Percentiles rank a stretch among this genome's conserved stretches.
phyloP scores from a whole-genome alignment of 176 grass and related monocot genomes.

The Aechmea fasciata region DNA sequence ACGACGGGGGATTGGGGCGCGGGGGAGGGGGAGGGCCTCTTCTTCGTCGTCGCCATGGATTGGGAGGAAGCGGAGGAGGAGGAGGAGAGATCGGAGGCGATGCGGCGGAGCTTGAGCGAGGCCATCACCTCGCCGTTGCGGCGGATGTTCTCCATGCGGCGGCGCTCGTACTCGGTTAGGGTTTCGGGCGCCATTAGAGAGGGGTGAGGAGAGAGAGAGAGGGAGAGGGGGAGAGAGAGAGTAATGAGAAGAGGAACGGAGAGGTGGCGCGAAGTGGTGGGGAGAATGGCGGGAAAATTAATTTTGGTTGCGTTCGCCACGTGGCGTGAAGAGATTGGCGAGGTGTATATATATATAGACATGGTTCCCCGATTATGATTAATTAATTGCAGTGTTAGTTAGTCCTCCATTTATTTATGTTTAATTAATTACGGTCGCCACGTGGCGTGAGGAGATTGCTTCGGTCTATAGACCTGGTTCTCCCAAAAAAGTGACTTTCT shows the following conservation, averaged over 20 bases:
- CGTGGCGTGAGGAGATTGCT: neutral
- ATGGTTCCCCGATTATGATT: no score
- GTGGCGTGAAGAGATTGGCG: neutral
- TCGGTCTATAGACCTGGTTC: no score
- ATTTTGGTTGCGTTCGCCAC: neutral
- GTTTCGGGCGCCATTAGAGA: neutral
- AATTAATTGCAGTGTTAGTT: no score
- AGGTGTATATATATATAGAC: no score
- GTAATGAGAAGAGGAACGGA: neutral
- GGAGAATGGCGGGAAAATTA: neutral
- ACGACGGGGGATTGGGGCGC: constrained; percentile 8
- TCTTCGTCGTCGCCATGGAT: constrained; percentile 22
- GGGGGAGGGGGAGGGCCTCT: constrained; percentile 3
- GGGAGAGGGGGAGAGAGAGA: neutral
- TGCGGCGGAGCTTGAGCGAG: constrained; percentile 27
- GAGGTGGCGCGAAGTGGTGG: neutral
- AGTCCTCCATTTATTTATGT: neutral
- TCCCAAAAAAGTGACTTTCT: no score
- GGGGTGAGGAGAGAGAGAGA: neutral
- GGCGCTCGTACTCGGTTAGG: constrained; percentile 30
- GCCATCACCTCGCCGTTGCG: constrained; percentile 47
- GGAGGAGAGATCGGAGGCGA: constrained; percentile 53
- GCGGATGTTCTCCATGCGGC: constrained; percentile 37
- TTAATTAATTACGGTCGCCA: neutral
- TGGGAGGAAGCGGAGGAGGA: constrained; percentile 14